Conservation (phyloP, 169 alveolate genomes). For the Besnoitia besnoiti region DNA sequence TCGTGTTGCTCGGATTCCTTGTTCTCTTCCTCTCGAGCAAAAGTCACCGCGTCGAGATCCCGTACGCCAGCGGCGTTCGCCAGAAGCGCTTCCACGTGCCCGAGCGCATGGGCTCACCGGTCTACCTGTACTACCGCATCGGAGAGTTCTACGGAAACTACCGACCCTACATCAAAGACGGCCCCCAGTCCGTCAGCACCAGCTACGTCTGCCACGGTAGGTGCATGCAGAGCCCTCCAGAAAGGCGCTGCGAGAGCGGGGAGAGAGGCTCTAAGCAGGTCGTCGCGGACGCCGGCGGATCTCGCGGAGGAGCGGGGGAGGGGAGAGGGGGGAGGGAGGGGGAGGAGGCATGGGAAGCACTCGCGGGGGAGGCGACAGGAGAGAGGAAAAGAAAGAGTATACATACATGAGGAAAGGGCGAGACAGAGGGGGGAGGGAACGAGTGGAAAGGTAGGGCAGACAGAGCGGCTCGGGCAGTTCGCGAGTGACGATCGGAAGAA, state of each 20-base stretch:
- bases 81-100: neutral
- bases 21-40: neutral
- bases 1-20: neutral
- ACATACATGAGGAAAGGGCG: neutral
- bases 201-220: conserved; percentile 21
- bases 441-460: neutral
- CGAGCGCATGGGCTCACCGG: neutral
- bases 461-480: too few relatives aligned
- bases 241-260: too few relatives aligned
- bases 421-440: neutral
- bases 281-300: too few relatives aligned
- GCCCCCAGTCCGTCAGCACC: conserved; percentile 29
- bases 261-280: too few relatives aligned
- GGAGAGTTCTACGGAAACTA: conserved; percentile 35
- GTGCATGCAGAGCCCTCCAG: neutral
- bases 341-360: too few relatives aligned
- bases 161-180: conserved; percentile 48
- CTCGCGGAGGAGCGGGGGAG: too few relatives aligned
- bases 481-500: too few relatives aligned
- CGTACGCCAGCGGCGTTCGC: neutral
- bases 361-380: too few relatives aligned
- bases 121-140: conserved; percentile 47
- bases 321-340: too few relatives aligned
- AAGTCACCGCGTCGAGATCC: neutral
- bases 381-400: neutral